Evolutionary conservation across 139 green algal genomes (phyloP).

Genomic region (Coelastrella sp.): DNA sequence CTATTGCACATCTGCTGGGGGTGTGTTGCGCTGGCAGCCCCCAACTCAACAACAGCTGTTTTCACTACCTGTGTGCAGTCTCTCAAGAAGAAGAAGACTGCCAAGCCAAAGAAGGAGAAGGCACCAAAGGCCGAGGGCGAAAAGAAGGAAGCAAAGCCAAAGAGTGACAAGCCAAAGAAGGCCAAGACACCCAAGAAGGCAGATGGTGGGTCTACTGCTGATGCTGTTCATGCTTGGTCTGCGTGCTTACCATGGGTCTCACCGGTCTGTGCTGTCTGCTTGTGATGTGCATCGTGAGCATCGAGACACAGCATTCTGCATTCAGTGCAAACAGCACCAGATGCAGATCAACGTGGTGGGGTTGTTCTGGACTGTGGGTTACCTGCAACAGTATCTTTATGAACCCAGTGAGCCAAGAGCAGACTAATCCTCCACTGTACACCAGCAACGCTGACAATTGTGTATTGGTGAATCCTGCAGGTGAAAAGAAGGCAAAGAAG

Average conservation of each 20-base stretch:
- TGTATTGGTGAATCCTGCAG: not conserved
- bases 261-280: too few species aligned
- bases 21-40: not conserved
- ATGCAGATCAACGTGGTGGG: too few species aligned
- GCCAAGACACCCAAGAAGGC: not conserved
- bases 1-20: too few species aligned
- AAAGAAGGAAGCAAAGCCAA: slow-evolving; percentile 42
- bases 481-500: not conserved
- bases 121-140: slow-evolving; percentile 16
- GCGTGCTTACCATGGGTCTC: too few species aligned
- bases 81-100: slow-evolving; percentile 49
- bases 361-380: too few species aligned
- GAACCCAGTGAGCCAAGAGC: too few species aligned
- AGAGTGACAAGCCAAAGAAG: slow-evolving; percentile 52
- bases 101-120: slow-evolving; percentile 41
- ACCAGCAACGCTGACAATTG: not conserved
- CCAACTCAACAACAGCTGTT: not conserved
- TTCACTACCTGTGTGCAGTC: slow-evolving; percentile 8
- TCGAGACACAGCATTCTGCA: too few species aligned
- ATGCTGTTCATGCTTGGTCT: not conserved
- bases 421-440: too few species aligned
- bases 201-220: not conserved
- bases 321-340: too few species aligned
- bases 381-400: too few species aligned
- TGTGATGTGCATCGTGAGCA: too few species aligned